Evolutionary conservation across 164 flowering plant genomes (phyloP).

Genomic region (Dillenia suffruticosa): DNA sequence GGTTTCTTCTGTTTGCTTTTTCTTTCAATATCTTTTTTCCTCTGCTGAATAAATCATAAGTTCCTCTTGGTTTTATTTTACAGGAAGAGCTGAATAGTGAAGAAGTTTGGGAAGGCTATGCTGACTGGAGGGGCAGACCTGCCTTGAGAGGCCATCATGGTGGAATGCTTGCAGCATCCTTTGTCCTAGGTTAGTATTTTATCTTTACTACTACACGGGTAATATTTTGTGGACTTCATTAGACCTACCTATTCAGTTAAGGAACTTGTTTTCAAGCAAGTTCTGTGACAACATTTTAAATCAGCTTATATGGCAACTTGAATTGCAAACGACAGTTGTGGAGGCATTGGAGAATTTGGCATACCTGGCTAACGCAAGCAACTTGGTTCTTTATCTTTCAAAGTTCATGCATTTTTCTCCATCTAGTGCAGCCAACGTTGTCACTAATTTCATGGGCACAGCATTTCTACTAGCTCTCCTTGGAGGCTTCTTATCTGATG

Average conservation of each 20-base stretch:
- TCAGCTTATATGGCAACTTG: not conserved
- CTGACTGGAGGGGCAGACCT: slow-evolving; percentile 66
- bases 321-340: slow-evolving; percentile 32
- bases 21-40: too few relatives aligned
- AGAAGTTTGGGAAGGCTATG: slow-evolving; percentile 33
- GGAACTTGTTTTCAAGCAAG: not conserved
- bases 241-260: too few relatives aligned
- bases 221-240: too few relatives aligned
- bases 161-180: slow-evolving; percentile 74
- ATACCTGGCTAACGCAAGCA: slow-evolving; percentile 78
- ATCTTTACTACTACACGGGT: not conserved
- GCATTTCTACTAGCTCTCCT: slow-evolving; percentile 79
- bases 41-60: too few relatives aligned
- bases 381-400: slow-evolving; percentile 64
- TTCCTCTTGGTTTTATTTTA: not conserved
- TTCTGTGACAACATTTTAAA: too few relatives aligned
- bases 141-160: slow-evolving; percentile 71
- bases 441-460: slow-evolving; percentile 92
- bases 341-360: slow-evolving; percentile 85
- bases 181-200: slow-evolving; percentile 48
- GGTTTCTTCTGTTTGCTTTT: too few relatives aligned
- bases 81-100: slow-evolving; percentile 22
- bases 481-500: slow-evolving; percentile 82
- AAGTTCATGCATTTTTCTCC: slow-evolving; percentile 67
- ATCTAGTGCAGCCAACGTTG: slow-evolving; percentile 56